These are phyloP conservation scores for Mortierella sp. DNA, from an alignment of 371 early-diverging fungal genomes.

Conservation along the genomic window DNA sequence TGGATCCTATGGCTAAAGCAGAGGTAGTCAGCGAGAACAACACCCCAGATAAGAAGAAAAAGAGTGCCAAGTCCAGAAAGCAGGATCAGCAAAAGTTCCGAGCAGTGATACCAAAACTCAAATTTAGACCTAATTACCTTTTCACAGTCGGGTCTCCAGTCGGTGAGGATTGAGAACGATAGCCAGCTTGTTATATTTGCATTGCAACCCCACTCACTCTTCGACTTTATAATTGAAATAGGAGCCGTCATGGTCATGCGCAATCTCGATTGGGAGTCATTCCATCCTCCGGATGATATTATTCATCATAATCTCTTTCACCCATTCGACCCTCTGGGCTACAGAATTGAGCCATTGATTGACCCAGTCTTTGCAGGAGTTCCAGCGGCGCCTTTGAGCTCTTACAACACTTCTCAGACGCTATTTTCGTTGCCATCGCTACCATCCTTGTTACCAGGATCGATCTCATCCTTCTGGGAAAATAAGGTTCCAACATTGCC, in stretches of 20 bases:
- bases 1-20: neutral
- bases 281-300: slow-evolving; percentile 66
- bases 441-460: slow-evolving; percentile 45
- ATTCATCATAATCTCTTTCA: slow-evolving; percentile 74
- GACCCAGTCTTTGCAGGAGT: slow-evolving; percentile 65
- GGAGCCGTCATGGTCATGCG: slow-evolving; percentile 73
- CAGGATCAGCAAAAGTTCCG: slow-evolving; percentile 44
- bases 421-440: slow-evolving; percentile 40
- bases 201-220: slow-evolving; percentile 20
- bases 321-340: slow-evolving; percentile 78
- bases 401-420: slow-evolving; percentile 25
- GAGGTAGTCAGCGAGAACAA: neutral
- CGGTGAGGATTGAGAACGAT: slow-evolving; percentile 42
- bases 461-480: slow-evolving; percentile 51
- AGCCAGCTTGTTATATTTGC: neutral
- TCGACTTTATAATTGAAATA: slow-evolving; percentile 41
- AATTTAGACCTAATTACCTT: slow-evolving; percentile 61
- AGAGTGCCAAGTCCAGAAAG: slow-evolving; percentile 22
- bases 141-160: slow-evolving; percentile 71
- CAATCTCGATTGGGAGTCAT: slow-evolving; percentile 64
- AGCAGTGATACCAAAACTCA: slow-evolving; percentile 37
- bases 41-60: slow-evolving; percentile 3
- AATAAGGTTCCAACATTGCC: slow-evolving; percentile 42
- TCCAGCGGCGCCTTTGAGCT: slow-evolving; percentile 60
- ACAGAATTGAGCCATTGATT: slow-evolving; percentile 76